Percentiles rank a stretch among this genome's conserved stretches.
Evolutionary conservation across 108 stramenopile genomes (phyloP).

Genomic region (Cyclotella cryptica): DNA sequence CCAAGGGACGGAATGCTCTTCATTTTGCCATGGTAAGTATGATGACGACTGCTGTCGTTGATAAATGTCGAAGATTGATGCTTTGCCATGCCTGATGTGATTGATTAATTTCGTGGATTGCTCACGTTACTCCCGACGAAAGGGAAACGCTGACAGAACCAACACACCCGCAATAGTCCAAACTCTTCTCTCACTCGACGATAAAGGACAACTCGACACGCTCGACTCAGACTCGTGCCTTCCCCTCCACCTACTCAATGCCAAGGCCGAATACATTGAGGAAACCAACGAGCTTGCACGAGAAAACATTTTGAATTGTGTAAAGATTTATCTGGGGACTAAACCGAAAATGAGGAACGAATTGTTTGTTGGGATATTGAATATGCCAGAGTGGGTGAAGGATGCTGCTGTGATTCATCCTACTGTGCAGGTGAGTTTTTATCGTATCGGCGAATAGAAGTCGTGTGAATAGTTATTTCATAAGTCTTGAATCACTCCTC

Average conservation of each 20-base stretch:
- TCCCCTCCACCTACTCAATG: constrained; percentile 67
- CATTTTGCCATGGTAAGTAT: constrained; percentile 75
- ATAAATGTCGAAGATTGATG: not conserved
- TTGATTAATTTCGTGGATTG: not conserved
- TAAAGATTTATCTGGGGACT: constrained; percentile 68
- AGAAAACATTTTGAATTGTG: constrained; percentile 35
- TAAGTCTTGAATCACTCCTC: not conserved
- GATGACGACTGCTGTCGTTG: not conserved
- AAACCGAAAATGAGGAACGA: constrained; percentile 60
- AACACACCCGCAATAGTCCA: constrained; percentile 68
- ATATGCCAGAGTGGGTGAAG: constrained; percentile 76
- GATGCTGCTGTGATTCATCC: constrained; percentile 76
- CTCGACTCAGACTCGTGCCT: constrained; percentile 67
- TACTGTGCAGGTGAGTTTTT: constrained; percentile 50
- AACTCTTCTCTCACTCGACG: constrained; percentile 53
- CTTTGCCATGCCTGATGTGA: not conserved
- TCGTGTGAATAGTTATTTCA: too few species aligned
- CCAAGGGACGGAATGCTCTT: constrained; percentile 75
- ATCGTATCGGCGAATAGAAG: too few species aligned
- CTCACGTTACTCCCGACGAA: not conserved
- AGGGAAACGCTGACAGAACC: constrained; percentile 74
- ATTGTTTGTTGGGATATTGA: constrained; percentile 72
- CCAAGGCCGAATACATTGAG: constrained; percentile 39
- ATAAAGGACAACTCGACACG: constrained; percentile 50
- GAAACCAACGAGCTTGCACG: constrained; percentile 22